phyloP scores from a whole-genome alignment of 257 asterid species.

The Fraxinus anomala region DNA sequence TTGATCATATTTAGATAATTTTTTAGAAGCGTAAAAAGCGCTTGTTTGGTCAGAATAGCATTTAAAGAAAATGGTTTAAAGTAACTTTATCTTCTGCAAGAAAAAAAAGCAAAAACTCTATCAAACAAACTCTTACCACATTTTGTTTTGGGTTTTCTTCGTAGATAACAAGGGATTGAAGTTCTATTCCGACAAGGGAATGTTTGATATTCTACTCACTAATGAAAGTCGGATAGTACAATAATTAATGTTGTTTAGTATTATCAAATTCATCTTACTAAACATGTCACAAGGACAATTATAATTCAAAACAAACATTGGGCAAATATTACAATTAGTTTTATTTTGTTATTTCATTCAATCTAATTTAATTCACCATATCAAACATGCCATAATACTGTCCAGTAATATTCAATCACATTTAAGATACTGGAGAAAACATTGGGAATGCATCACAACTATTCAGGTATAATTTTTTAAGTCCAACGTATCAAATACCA shows the following conservation, averaged over 20 bases:
- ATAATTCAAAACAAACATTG: not conserved
- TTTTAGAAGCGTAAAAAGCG: no score
- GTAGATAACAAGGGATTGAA: not conserved
- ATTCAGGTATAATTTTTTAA: not conserved
- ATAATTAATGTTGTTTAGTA: not conserved
- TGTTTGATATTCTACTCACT: not conserved
- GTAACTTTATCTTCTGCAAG: no score
- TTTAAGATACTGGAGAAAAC: not conserved
- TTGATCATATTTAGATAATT: no score
- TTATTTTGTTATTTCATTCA: not conserved
- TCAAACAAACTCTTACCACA: no score
- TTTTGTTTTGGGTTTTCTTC: not conserved
- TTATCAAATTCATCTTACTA: not conserved
- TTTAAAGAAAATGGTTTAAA: no score
- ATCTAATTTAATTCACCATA: not conserved
- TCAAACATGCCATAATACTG: not conserved
- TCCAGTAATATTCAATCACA: not conserved
- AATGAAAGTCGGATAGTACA: not conserved
- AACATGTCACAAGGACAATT: not conserved
- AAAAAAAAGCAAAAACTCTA: no score
- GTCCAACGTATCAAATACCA: not conserved
- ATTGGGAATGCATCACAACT: not conserved
- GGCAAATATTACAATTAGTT: not conserved
- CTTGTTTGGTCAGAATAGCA: no score
- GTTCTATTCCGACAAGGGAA: not conserved